Conservation (phyloP, 352 stramenopile genomes). For the Phytopythium montanum region DNA sequence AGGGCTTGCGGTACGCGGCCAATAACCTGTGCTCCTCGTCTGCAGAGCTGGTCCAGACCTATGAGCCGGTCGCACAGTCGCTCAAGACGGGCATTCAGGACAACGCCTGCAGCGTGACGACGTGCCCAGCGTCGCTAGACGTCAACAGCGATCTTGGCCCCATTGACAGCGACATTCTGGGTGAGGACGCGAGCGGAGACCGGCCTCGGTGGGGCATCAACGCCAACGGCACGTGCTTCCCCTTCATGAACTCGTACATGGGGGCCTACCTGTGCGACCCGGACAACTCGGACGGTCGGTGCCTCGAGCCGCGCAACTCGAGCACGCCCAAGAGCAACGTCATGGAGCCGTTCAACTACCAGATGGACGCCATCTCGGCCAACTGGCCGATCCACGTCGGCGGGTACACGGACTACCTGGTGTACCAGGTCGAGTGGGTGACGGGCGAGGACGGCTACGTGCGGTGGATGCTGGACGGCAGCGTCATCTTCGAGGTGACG, state of each 20-base stretch:
- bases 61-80: conserved; percentile 35
- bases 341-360: conserved; percentile 47
- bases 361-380: conserved; percentile 50
- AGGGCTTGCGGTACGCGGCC: conserved; percentile 42
- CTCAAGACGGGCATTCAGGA: conserved; percentile 42
- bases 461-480: conserved; percentile 57
- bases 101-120: conserved; percentile 39
- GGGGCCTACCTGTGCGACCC: conserved; percentile 43
- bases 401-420: conserved; percentile 68
- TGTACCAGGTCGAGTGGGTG: conserved; percentile 41
- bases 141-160: conserved; percentile 37
- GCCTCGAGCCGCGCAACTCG: conserved; percentile 39
- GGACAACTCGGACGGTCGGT: conserved; percentile 36
- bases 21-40: conserved; percentile 49
- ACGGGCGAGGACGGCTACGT: conserved; percentile 38
- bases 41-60: conserved; percentile 33
- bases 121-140: conserved; percentile 47
- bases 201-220: conserved; percentile 59
- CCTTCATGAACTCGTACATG: conserved; percentile 41
- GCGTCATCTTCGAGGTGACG: conserved; percentile 78
- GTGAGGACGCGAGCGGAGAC: conserved; percentile 12
- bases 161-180: conserved; percentile 36
- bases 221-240: conserved; percentile 46
- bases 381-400: conserved; percentile 74
- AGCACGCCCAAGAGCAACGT: conserved; percentile 33